Evolutionary conservation across 352 stramenopile genomes (phyloP).

Genomic region (Phytophthora pisi): DNA sequence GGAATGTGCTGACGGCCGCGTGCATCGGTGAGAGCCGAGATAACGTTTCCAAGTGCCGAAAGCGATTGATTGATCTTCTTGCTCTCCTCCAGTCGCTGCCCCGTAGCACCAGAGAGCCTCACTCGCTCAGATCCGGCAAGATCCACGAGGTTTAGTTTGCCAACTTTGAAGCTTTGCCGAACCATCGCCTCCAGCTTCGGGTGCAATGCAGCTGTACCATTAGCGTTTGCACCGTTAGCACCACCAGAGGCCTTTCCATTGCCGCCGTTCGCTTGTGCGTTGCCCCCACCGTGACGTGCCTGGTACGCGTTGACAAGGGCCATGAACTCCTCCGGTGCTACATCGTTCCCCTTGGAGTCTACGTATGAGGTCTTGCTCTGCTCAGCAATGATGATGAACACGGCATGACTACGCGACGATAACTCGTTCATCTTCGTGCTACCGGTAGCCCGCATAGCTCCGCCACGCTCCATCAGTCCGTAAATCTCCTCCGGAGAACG

Average conservation of each 20-base stretch:
- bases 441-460: slow-evolving; percentile 78
- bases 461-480: slow-evolving; percentile 93
- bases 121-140: slow-evolving; percentile 92
- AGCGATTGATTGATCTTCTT: slow-evolving; percentile 95
- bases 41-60: slow-evolving; percentile 91
- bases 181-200: slow-evolving; percentile 90
- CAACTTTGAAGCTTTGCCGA: slow-evolving; percentile 94
- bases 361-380: slow-evolving; percentile 92
- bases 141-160: slow-evolving; percentile 95
- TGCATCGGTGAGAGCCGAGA: slow-evolving; percentile 89
- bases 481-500: slow-evolving; percentile 94
- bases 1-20: slow-evolving; percentile 91
- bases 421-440: slow-evolving; percentile 92
- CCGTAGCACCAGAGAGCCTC: slow-evolving; percentile 84
- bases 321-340: slow-evolving; percentile 87
- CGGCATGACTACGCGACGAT: slow-evolving; percentile 86
- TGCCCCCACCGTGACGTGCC: slow-evolving; percentile 44
- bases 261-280: slow-evolving; percentile 17
- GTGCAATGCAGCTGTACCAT: slow-evolving; percentile 48
- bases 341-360: slow-evolving; percentile 78
- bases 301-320: slow-evolving; percentile 80
- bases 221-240: slow-evolving; percentile 32
- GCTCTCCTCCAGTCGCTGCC: slow-evolving; percentile 89
- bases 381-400: slow-evolving; percentile 96
- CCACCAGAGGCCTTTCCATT: slow-evolving; percentile 12